A percentile compares a stretch with the other conserved stretches of the same genome.
Evolutionary conservation across 1,284 basidiomycete genomes (phyloP).

Genomic region (Kwoniella shivajii): DNA sequence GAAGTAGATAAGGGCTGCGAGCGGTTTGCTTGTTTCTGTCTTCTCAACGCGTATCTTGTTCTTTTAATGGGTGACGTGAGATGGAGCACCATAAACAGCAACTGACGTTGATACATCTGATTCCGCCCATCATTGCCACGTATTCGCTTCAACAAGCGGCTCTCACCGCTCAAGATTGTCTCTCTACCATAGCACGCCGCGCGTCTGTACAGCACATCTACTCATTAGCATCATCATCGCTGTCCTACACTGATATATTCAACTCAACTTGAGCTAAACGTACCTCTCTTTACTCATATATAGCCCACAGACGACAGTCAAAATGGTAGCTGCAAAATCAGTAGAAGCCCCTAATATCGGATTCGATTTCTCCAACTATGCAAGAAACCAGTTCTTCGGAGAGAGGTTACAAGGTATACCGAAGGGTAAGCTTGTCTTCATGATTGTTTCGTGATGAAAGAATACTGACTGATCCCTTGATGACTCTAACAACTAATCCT

Average conservation of each 20-base stretch:
- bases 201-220: conserved; percentile 1
- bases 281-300: not conserved
- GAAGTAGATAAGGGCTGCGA: not conserved
- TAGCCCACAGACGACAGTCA: conserved; percentile 6
- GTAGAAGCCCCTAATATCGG: conserved; percentile 53
- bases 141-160: not conserved
- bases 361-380: conserved; percentile 72
- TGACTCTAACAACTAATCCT: too few relatives aligned
- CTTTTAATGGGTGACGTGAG: not conserved
- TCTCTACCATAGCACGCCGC: conserved; percentile 3
- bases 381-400: conserved; percentile 75
- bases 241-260: not conserved
- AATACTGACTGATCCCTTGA: too few relatives aligned
- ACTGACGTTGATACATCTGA: not conserved
- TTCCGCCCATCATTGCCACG: not conserved
- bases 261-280: not conserved
- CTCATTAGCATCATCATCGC: conserved; percentile 7
- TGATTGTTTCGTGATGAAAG: not conserved
- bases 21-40: not conserved
- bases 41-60: too few relatives aligned
- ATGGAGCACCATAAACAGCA: not conserved
- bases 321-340: conserved; percentile 32
- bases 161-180: not conserved
- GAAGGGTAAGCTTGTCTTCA: conserved; percentile 46
- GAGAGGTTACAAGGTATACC: conserved; percentile 53